Evolutionary conservation across 1,139 yeast species (phyloP), one percentile per base, ranked within the genome.

Genomic region (Lodderomyces theae): DNA sequence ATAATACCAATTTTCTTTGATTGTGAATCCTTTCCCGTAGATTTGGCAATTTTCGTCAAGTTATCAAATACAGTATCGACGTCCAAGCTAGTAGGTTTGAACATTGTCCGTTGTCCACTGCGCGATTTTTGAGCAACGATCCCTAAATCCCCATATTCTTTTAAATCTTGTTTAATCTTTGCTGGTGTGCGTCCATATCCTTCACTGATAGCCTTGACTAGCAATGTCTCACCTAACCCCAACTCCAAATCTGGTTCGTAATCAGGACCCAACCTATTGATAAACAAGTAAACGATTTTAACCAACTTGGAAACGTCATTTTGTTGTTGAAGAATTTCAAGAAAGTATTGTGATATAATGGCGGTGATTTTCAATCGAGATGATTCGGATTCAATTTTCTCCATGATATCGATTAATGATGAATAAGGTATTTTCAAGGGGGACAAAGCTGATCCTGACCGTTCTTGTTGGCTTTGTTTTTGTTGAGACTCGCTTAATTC

Each of bases 231-330:
- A 11, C 98, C 99, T 3, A 92, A 72, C 0, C 98, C 97, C 28
- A 92, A 66, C 56, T 92, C 98, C 46, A 90, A 68, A 31, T 94
- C 96, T 0, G 76, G 76, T 54, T 88, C 96, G 57, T 92, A 92
- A 57, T 92, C 98, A 0, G 98, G 98, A 0, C 97, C 97, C 12
- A 92, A 69, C 42, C 94, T 69, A 58, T 90, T 90, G 56, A 90
- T 89, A 61, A 86, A 86, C 13, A 92, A 71, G 53, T 90, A 92
- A 1, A 90, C 86, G 1, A 87, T 80, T 44, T 77, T 79, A 4
- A 86, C 74, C 43, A 92, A 64, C 38, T 79, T 81, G 12, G 72
- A 66, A 1, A 87, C 82, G 16, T 63, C 53, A 9, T 80, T 71
- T 35, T 73, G 61, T 17, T 22, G 22, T 11, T 28, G 26, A 41